Percentiles rank a stretch among this genome's conserved stretches.
These are phyloP conservation scores for Hirsutella minnesotensis DNA, from an alignment of 2,329 filamentous ascomycete genomes.

Conservation along the genomic window DNA sequence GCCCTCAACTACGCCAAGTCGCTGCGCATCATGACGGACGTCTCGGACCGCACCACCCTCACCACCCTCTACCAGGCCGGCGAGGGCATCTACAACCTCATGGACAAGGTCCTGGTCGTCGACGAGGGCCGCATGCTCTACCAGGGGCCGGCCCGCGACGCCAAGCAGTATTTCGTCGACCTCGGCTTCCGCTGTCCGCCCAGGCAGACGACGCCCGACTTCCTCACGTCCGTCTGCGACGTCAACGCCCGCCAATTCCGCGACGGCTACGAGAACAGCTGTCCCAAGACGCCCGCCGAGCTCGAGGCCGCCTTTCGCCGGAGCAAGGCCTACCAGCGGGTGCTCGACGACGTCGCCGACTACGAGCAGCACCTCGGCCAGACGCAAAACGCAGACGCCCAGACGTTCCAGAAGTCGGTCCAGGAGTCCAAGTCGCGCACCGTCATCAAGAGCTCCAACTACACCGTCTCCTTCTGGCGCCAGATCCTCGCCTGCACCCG, in stretches of 20 bases:
- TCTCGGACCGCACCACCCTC: conserved; percentile 59
- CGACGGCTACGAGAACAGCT: conserved; percentile 49
- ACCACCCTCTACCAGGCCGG: conserved; percentile 64
- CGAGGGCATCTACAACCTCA: conserved; percentile 52
- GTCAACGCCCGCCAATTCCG: conserved; percentile 58
- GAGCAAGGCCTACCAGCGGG: conserved; percentile 30
- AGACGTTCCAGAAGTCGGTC: conserved; percentile 54
- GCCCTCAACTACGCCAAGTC: conserved; percentile 60
- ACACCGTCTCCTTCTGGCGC: conserved; percentile 61
- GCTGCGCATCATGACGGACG: conserved; percentile 51
- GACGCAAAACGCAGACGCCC: conserved; percentile 45
- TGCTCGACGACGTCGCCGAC: conserved; percentile 30
- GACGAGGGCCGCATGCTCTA: conserved; percentile 61
- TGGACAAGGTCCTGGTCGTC: conserved; percentile 69
- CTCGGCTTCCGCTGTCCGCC: conserved; percentile 63
- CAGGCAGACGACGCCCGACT: conserved; percentile 62
- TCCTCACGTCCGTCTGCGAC: conserved; percentile 68
- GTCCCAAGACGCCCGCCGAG: conserved; percentile 58
- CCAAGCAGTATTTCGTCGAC: conserved; percentile 57
- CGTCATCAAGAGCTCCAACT: conserved; percentile 24
- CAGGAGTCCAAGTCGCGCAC: conserved; percentile 46
- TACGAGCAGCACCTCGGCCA: conserved; percentile 78
- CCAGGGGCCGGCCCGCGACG: conserved; percentile 51
- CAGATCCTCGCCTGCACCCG: conserved; percentile 60
- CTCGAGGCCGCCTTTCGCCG: conserved; percentile 52